These are phyloP conservation scores for Pseudocercospora pini-densiflorae DNA, from an alignment of 2,329 filamentous ascomycete genomes.

Conservation along the genomic window DNA sequence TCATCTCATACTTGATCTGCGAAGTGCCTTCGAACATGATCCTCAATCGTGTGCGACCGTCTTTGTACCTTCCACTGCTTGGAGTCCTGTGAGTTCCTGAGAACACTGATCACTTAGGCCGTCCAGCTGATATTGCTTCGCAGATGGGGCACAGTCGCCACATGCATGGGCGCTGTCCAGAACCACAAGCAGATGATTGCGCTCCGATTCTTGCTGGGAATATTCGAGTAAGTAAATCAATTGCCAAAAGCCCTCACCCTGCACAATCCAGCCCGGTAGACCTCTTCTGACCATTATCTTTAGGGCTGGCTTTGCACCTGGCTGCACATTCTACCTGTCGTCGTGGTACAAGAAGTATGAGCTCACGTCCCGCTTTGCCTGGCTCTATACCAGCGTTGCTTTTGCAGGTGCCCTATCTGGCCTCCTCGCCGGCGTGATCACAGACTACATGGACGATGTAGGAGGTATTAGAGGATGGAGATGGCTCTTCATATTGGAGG, in stretches of 20 bases:
- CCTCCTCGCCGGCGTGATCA: slow-evolving; percentile 10
- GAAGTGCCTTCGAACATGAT: slow-evolving; percentile 65
- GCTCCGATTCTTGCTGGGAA: slow-evolving; percentile 43
- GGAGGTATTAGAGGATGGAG: slow-evolving; percentile 41
- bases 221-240: slow-evolving; percentile 25
- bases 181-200: slow-evolving; percentile 40
- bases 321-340: slow-evolving; percentile 20
- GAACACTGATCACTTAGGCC: too few species aligned
- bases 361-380: slow-evolving; percentile 13
- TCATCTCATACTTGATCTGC: slow-evolving; percentile 61
- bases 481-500: slow-evolving; percentile 51
- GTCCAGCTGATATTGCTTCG: too few species aligned
- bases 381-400: slow-evolving; percentile 2
- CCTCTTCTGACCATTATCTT: too few species aligned
- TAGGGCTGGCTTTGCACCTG: slow-evolving; percentile 37
- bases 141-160: slow-evolving; percentile 5
- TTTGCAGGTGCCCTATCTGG: slow-evolving; percentile 12
- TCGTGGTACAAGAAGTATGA: slow-evolving; percentile 21
- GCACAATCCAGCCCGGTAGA: too few species aligned
- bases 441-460: slow-evolving; percentile 54
- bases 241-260: too few species aligned
- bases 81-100: slow-evolving; percentile 12
- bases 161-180: slow-evolving; percentile 8
- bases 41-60: slow-evolving; percentile 58
- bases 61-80: slow-evolving; percentile 53